Conservation (phyloP, 2,329 filamentous ascomycete genomes). For the Colletotrichum cordylinicola region DNA sequence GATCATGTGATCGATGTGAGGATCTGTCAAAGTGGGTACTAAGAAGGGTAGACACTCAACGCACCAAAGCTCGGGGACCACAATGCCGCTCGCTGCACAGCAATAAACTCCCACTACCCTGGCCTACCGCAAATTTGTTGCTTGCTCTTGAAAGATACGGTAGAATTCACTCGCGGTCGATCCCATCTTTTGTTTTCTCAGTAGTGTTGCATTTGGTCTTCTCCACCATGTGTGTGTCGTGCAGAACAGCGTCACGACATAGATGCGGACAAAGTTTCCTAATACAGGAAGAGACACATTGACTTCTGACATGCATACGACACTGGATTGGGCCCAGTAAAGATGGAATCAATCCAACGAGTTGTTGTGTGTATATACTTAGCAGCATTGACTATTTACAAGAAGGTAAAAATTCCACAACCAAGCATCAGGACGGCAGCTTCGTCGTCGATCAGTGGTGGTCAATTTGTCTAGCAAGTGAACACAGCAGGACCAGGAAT, state of each 20-base stretch:
- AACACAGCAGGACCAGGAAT: constrained; percentile 55
- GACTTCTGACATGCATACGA: not conserved
- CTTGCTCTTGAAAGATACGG: not conserved
- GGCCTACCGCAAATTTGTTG: not conserved
- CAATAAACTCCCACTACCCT: not conserved
- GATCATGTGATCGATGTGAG: not conserved
- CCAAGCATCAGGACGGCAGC: not conserved
- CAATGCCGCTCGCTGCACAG: not conserved
- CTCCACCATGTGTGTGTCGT: not conserved
- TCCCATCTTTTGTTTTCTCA: too few species aligned
- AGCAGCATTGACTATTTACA: not conserved
- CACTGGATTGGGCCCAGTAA: rapidly evolving
- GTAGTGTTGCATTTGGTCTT: not conserved
- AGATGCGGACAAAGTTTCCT: too few species aligned
- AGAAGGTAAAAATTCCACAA: not conserved
- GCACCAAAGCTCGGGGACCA: not conserved
- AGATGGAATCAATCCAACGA: not conserved
- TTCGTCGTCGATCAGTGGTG: not conserved
- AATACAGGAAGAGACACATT: too few species aligned
- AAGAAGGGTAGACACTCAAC: rapidly evolving
- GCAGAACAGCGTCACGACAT: not conserved
- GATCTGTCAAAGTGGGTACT: rapidly evolving
- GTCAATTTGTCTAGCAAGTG: constrained; percentile 39
- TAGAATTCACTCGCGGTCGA: too few species aligned
- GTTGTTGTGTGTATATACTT: not conserved